phyloP scores from a whole-genome alignment of 768 basidiomycete species.

The Trametes meyenii region DNA sequence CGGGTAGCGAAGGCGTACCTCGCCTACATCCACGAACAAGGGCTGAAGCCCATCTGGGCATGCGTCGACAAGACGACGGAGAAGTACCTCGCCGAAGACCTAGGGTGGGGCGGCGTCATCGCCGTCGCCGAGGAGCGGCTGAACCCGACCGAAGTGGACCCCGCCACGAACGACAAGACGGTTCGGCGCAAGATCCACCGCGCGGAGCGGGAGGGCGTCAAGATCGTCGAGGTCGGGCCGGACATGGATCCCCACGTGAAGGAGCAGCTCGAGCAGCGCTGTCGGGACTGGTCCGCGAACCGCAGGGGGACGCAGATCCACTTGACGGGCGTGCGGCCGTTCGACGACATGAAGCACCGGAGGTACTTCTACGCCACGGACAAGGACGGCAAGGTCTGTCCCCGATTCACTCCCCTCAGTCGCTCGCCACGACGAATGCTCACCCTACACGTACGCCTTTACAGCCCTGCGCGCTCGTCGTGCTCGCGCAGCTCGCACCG shows the following conservation, averaged over 20 bases:
- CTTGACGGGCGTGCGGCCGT: constrained; percentile 43
- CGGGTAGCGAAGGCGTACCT: constrained; percentile 53
- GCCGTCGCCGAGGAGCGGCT: constrained; percentile 67
- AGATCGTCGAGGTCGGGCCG: constrained; percentile 46
- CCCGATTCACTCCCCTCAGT: background rate
- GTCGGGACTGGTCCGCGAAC: constrained; percentile 56
- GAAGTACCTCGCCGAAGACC: constrained; percentile 48
- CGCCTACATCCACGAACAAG: constrained; percentile 41
- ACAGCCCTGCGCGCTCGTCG: constrained; percentile 42
- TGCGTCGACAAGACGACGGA: constrained; percentile 59
- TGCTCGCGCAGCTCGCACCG: constrained; percentile 44
- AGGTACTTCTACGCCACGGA: constrained; percentile 46
- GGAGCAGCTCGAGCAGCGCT: constrained; percentile 51
- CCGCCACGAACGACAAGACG: constrained; percentile 54
- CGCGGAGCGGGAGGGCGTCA: constrained; percentile 57
- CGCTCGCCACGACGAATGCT: background rate
- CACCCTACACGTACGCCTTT: background rate
- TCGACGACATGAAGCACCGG: constrained; percentile 42
- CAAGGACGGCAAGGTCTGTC: constrained; percentile 38
- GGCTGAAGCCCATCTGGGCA: constrained; percentile 59
- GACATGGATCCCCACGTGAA: constrained; percentile 50
- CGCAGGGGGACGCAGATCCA: constrained; percentile 62
- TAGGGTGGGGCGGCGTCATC: constrained; percentile 60
- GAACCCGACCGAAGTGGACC: constrained; percentile 49
- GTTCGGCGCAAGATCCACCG: constrained; percentile 63